Base-by-base conservation (phyloP, 352 stramenopile species). In the Phytophthora europaea region DNA sequence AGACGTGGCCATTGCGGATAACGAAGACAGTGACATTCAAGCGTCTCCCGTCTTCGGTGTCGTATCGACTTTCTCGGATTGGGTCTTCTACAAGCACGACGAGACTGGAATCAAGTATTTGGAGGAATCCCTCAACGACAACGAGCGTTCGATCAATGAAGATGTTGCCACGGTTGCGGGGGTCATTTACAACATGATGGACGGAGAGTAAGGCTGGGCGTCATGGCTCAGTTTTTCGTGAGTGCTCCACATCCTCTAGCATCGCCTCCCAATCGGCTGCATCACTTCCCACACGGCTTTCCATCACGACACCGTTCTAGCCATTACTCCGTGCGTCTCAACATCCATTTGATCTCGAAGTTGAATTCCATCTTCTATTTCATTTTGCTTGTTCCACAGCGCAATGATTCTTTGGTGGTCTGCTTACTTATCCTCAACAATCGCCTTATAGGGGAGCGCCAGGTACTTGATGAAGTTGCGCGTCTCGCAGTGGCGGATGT, bases 391-490 rank as follows among this genome's bases (percentile, higher is more conserved):
- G 43, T 23, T 51, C 38, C 18, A 23, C 22, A 50, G 13, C 6
- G 18, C 26, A 26, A 20, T 53, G 12, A n/a, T 38, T 13, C 22
- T 48, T 61, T 65, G 13, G 13, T 16, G n/a, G 54, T 65, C 26
- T 62, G 40, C n/a, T 56, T 79, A 80, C 23, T 73, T 83, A n/a
- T n/a, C 60, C 52, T 87, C 76, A 12, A 80, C 16, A 22, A 67
- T 65, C 48, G 83, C 74, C 71, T 92, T 93, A 78, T 93, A 89
- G 28, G 89, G 89, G 66, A 94, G 66, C 57, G 85, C 89, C 20
- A 94, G 83, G 71, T 94, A 76, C 75, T 95, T 94, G 75, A 95
- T 89, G 62, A 94, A 95, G 80, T 95, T 95, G 80, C 87, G 85
- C 48, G 81, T 89, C 72, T 95, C 89, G 67, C 84, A 93, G 73